Conservation (phyloP, 257 asterid genomes). For the Mitragyna speciosa region DNA sequence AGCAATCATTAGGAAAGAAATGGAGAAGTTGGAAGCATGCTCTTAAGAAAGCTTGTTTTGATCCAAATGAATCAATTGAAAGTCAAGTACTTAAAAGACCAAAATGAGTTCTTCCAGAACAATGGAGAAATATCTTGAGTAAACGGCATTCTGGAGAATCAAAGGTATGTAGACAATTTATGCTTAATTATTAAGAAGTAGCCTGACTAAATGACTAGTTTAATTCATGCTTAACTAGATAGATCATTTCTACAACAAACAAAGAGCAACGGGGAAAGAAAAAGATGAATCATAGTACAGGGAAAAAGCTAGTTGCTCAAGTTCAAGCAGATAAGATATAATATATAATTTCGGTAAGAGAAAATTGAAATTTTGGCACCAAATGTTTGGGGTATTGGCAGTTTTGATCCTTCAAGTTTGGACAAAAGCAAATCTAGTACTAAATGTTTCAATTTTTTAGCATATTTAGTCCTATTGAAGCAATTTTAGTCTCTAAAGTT, state of each 20-base stretch:
- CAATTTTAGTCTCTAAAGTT: no score
- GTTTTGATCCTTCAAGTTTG: no score
- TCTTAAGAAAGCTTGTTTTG: background rate
- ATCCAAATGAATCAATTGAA: background rate
- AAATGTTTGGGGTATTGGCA: no score
- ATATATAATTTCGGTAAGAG: no score
- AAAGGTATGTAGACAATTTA: background rate
- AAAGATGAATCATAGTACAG: background rate
- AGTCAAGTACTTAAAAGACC: background rate
- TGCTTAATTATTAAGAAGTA: no score
- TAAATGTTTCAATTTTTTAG: no score
- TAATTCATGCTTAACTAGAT: no score
- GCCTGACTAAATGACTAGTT: no score
- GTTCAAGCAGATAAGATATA: background rate
- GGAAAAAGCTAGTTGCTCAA: background rate
- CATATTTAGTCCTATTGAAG: no score
- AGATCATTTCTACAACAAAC: background rate
- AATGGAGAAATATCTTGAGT: background rate
- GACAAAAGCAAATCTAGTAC: no score
- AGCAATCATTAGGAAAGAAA: background rate
- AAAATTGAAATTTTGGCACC: no score
- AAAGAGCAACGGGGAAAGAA: background rate
- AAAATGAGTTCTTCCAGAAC: background rate
- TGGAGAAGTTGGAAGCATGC: background rate
- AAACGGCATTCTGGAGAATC: background rate